A percentile compares a stretch with the other conserved stretches of the same genome.
Evolutionary conservation across 371 early-diverging fungal species (phyloP).

Genomic region (Capniomyces stellatus): DNA sequence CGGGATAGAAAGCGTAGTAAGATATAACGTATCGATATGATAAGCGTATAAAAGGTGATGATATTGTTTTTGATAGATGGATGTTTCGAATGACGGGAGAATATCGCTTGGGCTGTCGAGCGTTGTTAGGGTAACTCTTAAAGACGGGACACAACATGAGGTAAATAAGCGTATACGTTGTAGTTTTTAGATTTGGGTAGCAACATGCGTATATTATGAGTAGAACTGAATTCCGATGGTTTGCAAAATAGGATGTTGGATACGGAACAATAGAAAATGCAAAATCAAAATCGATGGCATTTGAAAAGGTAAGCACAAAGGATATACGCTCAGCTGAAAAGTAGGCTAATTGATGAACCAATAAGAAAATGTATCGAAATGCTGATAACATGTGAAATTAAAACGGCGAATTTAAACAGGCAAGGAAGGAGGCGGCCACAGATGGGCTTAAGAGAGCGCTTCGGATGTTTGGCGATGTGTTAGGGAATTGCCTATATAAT

Average conservation of each 20-base stretch:
- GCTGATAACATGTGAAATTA: too few species aligned
- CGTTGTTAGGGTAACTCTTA: constrained; percentile 70
- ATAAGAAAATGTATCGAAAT: too few species aligned
- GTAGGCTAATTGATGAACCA: background rate
- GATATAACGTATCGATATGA: too few species aligned
- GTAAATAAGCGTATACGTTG: too few species aligned
- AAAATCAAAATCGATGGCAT: constrained; percentile 59
- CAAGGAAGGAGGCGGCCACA: constrained; percentile 92
- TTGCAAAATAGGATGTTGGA: constrained; percentile 57
- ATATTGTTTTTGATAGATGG: background rate
- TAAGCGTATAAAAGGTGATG: background rate
- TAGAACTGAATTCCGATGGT: too few species aligned
- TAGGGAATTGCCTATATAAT: constrained; percentile 95
- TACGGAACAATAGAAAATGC: constrained; percentile 72
- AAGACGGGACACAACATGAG: constrained; percentile 87
- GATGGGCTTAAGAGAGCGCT: constrained; percentile 92
- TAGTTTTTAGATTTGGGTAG: too few species aligned
- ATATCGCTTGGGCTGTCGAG: constrained; percentile 63
- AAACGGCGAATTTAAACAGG: constrained; percentile 32
- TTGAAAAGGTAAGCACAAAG: constrained; percentile 92
- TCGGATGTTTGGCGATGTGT: constrained; percentile 78
- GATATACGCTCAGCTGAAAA: constrained; percentile 8
- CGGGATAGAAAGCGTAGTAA: too few species aligned
- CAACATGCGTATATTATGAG: too few species aligned
- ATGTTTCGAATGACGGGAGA: constrained; percentile 25